phyloP scores from a whole-genome alignment of 2,329 filamentous ascomycete species.

The Intubia oerlemansii region DNA sequence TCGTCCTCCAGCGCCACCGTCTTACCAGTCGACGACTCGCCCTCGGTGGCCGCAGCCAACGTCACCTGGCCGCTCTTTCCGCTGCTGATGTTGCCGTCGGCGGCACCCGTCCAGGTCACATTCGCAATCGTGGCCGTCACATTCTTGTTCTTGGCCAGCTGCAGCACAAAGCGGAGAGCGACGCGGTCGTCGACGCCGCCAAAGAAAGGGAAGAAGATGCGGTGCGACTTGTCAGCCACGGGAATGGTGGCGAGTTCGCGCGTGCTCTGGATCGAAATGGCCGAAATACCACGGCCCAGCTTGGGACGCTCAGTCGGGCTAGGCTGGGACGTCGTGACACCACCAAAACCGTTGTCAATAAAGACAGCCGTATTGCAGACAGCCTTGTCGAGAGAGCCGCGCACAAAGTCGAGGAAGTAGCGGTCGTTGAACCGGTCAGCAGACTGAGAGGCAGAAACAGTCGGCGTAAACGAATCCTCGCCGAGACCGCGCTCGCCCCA shows the following conservation, averaged over 20 bases:
- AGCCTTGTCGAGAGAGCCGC: conserved; percentile 38
- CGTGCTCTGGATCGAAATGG: conserved; percentile 36
- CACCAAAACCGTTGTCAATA: conserved; percentile 42
- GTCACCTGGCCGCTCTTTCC: too few species aligned
- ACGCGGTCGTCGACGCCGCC: conserved; percentile 65
- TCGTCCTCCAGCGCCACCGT: conserved; percentile 9
- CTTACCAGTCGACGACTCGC: conserved; percentile 3
- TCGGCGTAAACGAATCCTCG: conserved; percentile 31
- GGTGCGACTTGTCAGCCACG: conserved; percentile 48
- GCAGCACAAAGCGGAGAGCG: conserved; percentile 62
- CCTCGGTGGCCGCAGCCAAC: too few species aligned
- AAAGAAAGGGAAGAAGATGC: conserved; percentile 73
- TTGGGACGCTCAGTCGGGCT: conserved; percentile 15
- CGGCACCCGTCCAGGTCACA: too few species aligned
- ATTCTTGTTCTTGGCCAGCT: conserved; percentile 58
- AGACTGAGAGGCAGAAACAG: conserved; percentile 18
- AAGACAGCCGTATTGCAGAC: conserved; percentile 55
- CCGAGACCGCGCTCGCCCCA: conserved; percentile 73
- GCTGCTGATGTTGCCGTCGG: too few species aligned
- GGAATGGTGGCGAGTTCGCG: conserved; percentile 35
- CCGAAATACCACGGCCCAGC: conserved; percentile 28
- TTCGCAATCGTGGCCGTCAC: conserved; percentile 69
- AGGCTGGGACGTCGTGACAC: conserved; percentile 3
- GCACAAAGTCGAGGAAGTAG: conserved; percentile 55
- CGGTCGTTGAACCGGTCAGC: conserved; percentile 39